These are phyloP conservation scores for Debaryomycetaceae sp. DNA, from an alignment of 1,139 yeast species.

Conservation along the genomic window DNA sequence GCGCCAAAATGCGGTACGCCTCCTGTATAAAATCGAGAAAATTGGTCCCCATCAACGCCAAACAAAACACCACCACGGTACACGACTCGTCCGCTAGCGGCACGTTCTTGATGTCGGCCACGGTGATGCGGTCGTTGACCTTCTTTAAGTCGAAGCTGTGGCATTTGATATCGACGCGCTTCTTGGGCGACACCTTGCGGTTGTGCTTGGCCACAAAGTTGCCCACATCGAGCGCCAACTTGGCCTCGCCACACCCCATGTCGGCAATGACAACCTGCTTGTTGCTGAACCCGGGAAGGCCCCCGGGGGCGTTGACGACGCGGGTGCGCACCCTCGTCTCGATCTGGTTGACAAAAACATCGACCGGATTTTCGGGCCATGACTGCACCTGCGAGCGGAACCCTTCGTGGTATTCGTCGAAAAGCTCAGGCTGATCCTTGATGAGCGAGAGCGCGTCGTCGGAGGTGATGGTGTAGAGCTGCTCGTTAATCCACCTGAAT, in stretches of 20 bases:
- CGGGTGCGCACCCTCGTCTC: conserved; percentile 52
- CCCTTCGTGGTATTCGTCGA: conserved; percentile 93
- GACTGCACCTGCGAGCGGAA: conserved; percentile 90
- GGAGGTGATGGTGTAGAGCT: conserved; percentile 79
- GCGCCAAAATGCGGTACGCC: conserved; percentile 81
- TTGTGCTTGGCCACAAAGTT: conserved; percentile 32
- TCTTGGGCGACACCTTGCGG: conserved; percentile 29
- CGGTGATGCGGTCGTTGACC: conserved; percentile 83
- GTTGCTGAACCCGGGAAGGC: conserved; percentile 64
- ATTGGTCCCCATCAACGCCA: conserved; percentile 96
- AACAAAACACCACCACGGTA: conserved; percentile 82
- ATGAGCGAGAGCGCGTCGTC: conserved; percentile 71
- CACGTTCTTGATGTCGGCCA: conserved; percentile 89
- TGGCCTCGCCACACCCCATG: conserved; percentile 99
- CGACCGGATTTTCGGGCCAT: conserved; percentile 98
- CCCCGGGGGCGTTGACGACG: conserved; percentile 91
- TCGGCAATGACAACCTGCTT: conserved; percentile 78
- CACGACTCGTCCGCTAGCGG: conserved; percentile 78
- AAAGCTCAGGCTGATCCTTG: conserved; percentile 76
- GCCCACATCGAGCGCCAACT: conserved; percentile 63
- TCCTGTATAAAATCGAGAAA: conserved; percentile 87
- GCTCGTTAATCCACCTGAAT: conserved; percentile 97
- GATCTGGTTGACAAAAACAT: conserved; percentile 74
- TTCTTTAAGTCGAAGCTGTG: conserved; percentile 90
- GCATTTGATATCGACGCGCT: conserved; percentile 51